These are phyloP conservation scores for Coemansia sp. DNA, from an alignment of 192 early-diverging fungal species.

Conservation along the genomic window DNA sequence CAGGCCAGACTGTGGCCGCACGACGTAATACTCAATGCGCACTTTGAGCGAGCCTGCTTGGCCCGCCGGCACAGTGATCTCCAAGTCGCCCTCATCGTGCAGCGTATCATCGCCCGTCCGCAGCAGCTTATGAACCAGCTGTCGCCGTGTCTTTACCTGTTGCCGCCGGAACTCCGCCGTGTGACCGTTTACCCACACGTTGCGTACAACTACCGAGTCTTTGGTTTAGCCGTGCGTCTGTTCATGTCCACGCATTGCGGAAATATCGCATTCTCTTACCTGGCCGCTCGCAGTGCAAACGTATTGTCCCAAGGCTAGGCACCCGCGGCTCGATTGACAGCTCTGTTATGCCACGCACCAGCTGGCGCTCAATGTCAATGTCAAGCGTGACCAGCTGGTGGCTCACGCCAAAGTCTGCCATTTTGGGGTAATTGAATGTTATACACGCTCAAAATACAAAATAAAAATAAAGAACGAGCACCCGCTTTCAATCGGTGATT, in stretches of 20 bases:
- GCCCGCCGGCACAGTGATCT: conserved; percentile 17
- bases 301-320: conserved; percentile 7
- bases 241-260: too few relatives aligned
- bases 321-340: conserved; percentile 43
- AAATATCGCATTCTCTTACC: conserved; percentile 20
- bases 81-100: conserved; percentile 24
- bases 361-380: conserved; percentile 33
- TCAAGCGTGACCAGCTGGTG: conserved; percentile 56
- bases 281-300: conserved; percentile 50
- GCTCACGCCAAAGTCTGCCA: conserved; percentile 31
- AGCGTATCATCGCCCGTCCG: conserved; percentile 9
- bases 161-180: conserved; percentile 23
- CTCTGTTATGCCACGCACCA: conserved; percentile 50
- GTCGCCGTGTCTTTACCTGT: conserved; percentile 21
- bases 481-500: not conserved
- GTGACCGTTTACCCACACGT: conserved; percentile 29
- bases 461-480: too few relatives aligned
- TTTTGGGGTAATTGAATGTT: conserved; percentile 2
- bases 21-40: conserved; percentile 50
- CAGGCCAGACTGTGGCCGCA: conserved; percentile 30
- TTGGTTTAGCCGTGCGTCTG: not conserved
- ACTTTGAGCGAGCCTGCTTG: conserved; percentile 14
- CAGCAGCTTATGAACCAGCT: conserved; percentile 21
- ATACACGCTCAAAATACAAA: not conserved
- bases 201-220: conserved; percentile 17